A percentile compares a stretch with the other conserved stretches of the same genome.
phyloP scores from a whole-genome alignment of 345 rosid genomes.

The Acer yangbiense region DNA sequence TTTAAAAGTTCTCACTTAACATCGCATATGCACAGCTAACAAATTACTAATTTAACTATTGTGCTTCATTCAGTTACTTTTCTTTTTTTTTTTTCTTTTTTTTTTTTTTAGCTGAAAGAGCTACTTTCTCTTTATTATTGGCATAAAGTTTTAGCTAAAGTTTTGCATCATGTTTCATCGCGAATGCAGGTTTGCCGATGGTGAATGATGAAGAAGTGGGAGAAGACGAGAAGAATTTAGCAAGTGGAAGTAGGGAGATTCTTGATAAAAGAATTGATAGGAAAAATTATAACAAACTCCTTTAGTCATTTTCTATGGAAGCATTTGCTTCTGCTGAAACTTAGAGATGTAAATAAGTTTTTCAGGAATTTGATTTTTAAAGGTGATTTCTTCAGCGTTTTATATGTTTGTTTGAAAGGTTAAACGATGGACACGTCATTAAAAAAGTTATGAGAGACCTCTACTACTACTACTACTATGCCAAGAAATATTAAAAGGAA shows the following conservation, averaged over 20 bases:
- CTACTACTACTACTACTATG: too few species aligned
- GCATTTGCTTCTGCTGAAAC: neutral
- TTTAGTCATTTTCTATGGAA: neutral
- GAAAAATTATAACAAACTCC: neutral
- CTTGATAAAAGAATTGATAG: neutral
- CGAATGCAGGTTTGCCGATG: slow-evolving; percentile 6
- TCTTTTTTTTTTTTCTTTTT: neutral
- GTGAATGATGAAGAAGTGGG: neutral
- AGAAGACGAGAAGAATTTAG: neutral
- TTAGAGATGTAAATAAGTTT: neutral
- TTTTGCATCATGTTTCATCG: neutral
- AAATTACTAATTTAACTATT: neutral
- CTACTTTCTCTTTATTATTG: neutral
- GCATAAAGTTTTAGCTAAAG: too few species aligned
- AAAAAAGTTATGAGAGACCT: too few species aligned
- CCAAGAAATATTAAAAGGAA: too few species aligned
- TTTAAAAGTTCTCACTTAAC: too few species aligned
- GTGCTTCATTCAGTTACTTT: neutral
- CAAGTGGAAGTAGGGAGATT: neutral
- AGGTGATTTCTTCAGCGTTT: neutral
- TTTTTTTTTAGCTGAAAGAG: neutral
- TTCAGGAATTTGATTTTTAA: neutral
- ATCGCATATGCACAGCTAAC: too few species aligned
- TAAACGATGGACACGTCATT: too few species aligned
- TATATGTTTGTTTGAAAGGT: neutral